These are phyloP conservation scores for Friedmanniomyces endolithicus DNA, from an alignment of 495 filamentous ascomycete genomes.

Conservation along the genomic window DNA sequence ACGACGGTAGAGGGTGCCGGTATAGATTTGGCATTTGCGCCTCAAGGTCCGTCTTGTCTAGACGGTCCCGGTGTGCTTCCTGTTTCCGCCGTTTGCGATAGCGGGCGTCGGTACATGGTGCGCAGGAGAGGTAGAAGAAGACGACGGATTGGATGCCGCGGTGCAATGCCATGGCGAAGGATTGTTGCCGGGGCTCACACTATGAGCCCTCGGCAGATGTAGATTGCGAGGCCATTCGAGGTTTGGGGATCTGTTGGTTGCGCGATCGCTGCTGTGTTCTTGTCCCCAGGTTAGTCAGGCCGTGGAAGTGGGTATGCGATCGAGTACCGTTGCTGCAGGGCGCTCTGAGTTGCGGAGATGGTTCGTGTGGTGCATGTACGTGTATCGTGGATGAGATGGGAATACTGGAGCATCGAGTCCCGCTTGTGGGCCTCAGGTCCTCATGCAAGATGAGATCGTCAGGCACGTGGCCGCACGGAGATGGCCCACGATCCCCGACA, in stretches of 20 bases:
- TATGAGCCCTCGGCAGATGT: neutral
- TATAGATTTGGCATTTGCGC: constrained; percentile 60
- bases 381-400: too few relatives aligned
- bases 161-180: constrained; percentile 9
- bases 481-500: too few relatives aligned
- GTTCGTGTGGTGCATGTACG: too few relatives aligned
- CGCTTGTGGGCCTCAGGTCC: too few relatives aligned
- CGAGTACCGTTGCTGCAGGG: too few relatives aligned
- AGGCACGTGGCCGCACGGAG: too few relatives aligned
- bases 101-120: constrained; percentile 56
- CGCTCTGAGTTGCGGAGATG: too few relatives aligned
- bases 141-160: constrained; percentile 57
- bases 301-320: too few relatives aligned
- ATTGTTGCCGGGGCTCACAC: neutral
- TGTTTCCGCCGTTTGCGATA: constrained; percentile 53
- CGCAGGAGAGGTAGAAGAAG: constrained; percentile 77
- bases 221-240: neutral
- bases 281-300: too few relatives aligned
- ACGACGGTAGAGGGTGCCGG: constrained; percentile 66
- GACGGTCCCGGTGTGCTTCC: constrained; percentile 48
- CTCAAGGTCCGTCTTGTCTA: constrained; percentile 46
- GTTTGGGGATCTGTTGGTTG: neutral
- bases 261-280: too few relatives aligned
- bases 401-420: too few relatives aligned
- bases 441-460: too few relatives aligned